Evolutionary conservation across 306 rosid genomes (phyloP), one percentile per base, ranked within the genome.

Genomic region (Gastrolobium villosum): DNA sequence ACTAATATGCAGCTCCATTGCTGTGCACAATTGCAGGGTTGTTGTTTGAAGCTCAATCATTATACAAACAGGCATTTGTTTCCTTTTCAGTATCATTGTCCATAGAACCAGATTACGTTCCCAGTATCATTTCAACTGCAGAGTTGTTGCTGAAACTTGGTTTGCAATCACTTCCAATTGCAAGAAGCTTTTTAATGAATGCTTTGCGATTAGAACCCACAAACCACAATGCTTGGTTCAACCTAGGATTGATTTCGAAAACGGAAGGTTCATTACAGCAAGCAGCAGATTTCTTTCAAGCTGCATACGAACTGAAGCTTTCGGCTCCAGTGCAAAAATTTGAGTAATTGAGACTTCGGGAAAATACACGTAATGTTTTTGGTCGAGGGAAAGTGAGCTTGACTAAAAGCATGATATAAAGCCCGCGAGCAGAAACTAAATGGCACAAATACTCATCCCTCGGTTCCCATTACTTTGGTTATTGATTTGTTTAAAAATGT

Each of bases 271-370:
- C 84, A 7, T 60, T 85, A 36, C 93, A 80, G 72, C 88, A 91
- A 82, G 94, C 98, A 55, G 93, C 94, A 37, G 93, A 89, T 20
- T 89, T 84, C 86, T 91, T 94, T 81, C 97, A 91, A 84, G 97
- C 93, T 74, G 93, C 98, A 10, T 85, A 82, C 73, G 96, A 91
- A 62, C 91, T 90, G 62, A 71, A 91, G 79, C 67, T 80, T 50
- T 90, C 96, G 1, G 90, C 93, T 82, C 98, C 97, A 15, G 93
- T 87, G 45, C 89, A 77, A 83, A 75, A 84, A 65, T 85, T 89
- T 60, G 80, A 80, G 48, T 79, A 71, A 82, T 55, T 10, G 53
- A 59, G 59, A 36, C 82, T 66, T 28, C 3, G 3, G 64, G 52
- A 64, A 53, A 55, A 35, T 35, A 56, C 35, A 10, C 13, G 31